Evolutionary conservation across 352 stramenopile species (phyloP).

Genomic region (Globisporangium acanthophoron): DNA sequence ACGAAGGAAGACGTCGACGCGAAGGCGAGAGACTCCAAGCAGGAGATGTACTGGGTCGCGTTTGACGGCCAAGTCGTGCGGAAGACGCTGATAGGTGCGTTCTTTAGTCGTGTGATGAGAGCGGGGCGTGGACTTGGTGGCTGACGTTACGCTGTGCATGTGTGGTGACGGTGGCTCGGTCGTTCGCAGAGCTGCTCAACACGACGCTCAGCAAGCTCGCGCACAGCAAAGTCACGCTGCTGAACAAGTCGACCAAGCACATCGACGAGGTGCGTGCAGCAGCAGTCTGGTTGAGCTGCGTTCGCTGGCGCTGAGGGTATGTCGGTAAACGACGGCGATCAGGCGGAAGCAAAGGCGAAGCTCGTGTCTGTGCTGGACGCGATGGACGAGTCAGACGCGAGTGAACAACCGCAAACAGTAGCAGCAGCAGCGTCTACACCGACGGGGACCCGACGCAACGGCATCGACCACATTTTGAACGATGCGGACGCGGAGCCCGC

Average conservation of each 20-base stretch:
- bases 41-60: slow-evolving; percentile 60
- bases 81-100: slow-evolving; percentile 72
- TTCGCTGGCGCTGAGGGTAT: not conserved
- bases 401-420: not conserved
- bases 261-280: slow-evolving; percentile 13
- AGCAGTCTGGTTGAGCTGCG: not conserved
- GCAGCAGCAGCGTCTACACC: not conserved
- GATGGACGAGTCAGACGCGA: slow-evolving; percentile 1
- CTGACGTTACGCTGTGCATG: not conserved
- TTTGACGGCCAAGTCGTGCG: slow-evolving; percentile 58
- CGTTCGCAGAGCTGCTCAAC: slow-evolving; percentile 28
- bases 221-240: slow-evolving; percentile 20
- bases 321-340: not conserved
- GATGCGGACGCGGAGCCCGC: slow-evolving; percentile 4
- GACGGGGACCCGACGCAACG: not conserved
- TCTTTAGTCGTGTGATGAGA: too few relatives aligned
- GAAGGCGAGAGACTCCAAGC: slow-evolving; percentile 14
- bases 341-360: slow-evolving; percentile 11
- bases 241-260: slow-evolving; percentile 22
- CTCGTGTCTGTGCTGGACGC: slow-evolving; percentile 11
- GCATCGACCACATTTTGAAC: slow-evolving; percentile 9
- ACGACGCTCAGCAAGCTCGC: slow-evolving; percentile 34
- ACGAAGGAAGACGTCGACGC: slow-evolving; percentile 16
- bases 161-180: slow-evolving; percentile 4
- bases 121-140: not conserved